These are phyloP conservation scores for Xerocomus minutiporus DNA, from an alignment of 1,284 basidiomycete species.

Conservation along the genomic window DNA sequence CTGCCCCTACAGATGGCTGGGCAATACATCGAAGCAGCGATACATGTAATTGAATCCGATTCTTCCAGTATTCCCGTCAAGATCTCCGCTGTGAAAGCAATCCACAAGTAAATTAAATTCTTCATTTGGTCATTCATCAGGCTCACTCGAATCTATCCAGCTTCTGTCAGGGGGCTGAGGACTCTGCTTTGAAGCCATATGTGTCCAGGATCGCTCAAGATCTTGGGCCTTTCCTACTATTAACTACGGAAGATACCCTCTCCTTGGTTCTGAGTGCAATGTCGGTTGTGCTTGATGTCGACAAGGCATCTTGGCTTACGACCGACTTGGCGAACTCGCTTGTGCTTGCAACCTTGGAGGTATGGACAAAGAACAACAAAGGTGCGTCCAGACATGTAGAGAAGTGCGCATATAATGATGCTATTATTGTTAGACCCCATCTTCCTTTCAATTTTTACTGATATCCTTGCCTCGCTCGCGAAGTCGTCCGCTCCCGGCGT, in stretches of 20 bases:
- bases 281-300: conserved; percentile 71
- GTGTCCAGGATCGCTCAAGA: conserved; percentile 76
- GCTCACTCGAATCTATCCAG: conserved; percentile 35
- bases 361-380: conserved; percentile 82
- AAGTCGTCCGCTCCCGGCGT: conserved; percentile 53
- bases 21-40: conserved; percentile 84
- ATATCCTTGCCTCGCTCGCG: conserved; percentile 73
- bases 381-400: conserved; percentile 40
- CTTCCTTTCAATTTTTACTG: conserved; percentile 80
- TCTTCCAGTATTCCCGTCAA: conserved; percentile 81
- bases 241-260: conserved; percentile 83
- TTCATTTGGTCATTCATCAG: background rate
- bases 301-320: conserved; percentile 67
- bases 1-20: conserved; percentile 69
- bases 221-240: conserved; percentile 78
- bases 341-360: conserved; percentile 62
- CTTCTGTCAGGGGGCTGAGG: conserved; percentile 59
- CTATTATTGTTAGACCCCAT: conserved; percentile 67
- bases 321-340: conserved; percentile 61
- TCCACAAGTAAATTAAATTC: conserved; percentile 67
- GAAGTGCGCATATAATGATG: conserved; percentile 1
- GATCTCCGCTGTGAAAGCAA: conserved; percentile 87
- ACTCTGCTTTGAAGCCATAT: conserved; percentile 57
- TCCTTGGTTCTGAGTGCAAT: conserved; percentile 88
- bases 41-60: conserved; percentile 75